Conservation (phyloP, 495 filamentous ascomycete species). For the Neurospora sp. region DNA sequence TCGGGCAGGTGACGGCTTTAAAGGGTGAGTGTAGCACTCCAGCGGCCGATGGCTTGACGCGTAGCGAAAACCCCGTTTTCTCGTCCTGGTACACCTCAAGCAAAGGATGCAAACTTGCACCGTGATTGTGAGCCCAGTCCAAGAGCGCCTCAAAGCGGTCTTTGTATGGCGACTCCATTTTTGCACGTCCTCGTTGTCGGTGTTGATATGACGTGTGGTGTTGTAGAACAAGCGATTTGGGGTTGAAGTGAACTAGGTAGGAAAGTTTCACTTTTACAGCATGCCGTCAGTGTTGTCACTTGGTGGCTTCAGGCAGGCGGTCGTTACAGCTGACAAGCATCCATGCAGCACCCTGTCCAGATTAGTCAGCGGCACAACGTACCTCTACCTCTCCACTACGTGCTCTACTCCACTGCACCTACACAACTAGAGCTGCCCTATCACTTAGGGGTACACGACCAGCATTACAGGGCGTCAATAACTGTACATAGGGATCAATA, state of each 20-base stretch:
- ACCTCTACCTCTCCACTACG: neutral
- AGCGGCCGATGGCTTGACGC: slow-evolving; percentile 21
- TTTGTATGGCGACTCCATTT: slow-evolving; percentile 16
- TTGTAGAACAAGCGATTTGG: neutral
- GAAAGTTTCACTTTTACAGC: neutral
- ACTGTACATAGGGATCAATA: neutral
- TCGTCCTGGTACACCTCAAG: slow-evolving; percentile 37
- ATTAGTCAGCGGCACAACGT: neutral
- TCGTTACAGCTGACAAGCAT: neutral
- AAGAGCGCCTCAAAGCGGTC: slow-evolving; percentile 13
- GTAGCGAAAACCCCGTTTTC: slow-evolving; percentile 31
- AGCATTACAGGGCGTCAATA: neutral
- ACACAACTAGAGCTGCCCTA: neutral
- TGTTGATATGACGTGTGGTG: neutral
- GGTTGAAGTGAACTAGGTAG: neutral
- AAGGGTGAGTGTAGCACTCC: slow-evolving; percentile 15
- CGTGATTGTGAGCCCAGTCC: slow-evolving; percentile 26
- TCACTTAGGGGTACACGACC: neutral
- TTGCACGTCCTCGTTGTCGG: neutral
- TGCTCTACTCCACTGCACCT: neutral
- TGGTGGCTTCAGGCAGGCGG: neutral
- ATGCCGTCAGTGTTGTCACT: neutral
- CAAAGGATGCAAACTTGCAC: slow-evolving; percentile 30
- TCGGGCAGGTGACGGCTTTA: slow-evolving; percentile 27
- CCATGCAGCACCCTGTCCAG: neutral